Evolutionary conservation across 129 eudicot genomes (phyloP).

Genomic region (Chrysanthemum seticuspe): DNA sequence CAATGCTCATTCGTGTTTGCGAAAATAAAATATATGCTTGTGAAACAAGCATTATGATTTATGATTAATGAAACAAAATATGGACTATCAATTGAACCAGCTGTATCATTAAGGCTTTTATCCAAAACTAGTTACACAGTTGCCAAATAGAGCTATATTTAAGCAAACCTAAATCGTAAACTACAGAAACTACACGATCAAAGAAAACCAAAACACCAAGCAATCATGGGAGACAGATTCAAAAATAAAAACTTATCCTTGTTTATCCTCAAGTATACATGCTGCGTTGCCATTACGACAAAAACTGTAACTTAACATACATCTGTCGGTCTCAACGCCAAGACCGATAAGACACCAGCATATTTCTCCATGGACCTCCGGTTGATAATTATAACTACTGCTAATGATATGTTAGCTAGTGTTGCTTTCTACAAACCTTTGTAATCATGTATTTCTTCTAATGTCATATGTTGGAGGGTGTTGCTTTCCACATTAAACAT

Average conservation of each 20-base stretch:
- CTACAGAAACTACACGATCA: neutral
- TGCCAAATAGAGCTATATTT: neutral
- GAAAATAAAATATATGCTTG: neutral
- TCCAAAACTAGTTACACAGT: neutral
- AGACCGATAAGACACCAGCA: constrained; percentile 84
- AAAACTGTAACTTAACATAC: constrained; percentile 41
- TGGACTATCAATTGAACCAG: neutral
- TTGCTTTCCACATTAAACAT: too few species aligned
- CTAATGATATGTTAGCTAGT: too few species aligned
- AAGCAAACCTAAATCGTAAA: neutral
- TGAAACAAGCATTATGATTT: neutral
- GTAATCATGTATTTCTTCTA: too few species aligned
- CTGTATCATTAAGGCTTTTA: neutral
- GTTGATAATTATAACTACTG: too few species aligned
- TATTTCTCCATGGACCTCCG: constrained; percentile 61
- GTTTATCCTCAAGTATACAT: constrained; percentile 38
- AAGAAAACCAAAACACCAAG: constrained; percentile 18
- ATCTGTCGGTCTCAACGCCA: constrained; percentile 72
- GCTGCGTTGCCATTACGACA: constrained; percentile 38
- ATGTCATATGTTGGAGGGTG: too few species aligned
- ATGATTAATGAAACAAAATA: neutral
- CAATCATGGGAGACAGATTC: neutral
- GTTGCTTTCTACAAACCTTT: too few species aligned
- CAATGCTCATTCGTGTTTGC: neutral
- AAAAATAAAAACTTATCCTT: constrained; percentile 25